Evolutionary conservation across 1,284 basidiomycete genomes (phyloP).

Genomic region (Apiotrichum mycotoxinovorans): DNA sequence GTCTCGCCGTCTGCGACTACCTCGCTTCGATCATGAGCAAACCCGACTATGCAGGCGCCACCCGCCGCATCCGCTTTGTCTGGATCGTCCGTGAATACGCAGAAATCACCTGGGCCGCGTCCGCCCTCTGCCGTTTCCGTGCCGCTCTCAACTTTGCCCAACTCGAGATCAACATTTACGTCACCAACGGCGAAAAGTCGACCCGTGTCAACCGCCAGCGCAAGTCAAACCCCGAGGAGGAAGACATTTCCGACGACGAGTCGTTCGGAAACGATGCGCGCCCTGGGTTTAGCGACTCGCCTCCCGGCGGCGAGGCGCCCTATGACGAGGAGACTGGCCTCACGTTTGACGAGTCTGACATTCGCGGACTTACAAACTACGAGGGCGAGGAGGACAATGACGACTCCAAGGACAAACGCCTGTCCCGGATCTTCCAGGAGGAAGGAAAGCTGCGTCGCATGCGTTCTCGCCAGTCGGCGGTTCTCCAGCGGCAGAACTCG

Average conservation of each 20-base stretch:
- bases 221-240: neutral
- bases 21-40: conserved; percentile 59
- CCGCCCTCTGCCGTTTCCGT: conserved; percentile 64
- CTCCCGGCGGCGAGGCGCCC: neutral
- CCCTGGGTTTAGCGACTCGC: neutral
- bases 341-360: conserved; percentile 2
- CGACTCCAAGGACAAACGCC: conserved; percentile 62
- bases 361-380: conserved; percentile 70
- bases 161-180: conserved; percentile 74
- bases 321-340: neutral
- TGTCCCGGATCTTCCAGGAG: conserved; percentile 61
- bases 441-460: conserved; percentile 66
- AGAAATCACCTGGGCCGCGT: conserved; percentile 80
- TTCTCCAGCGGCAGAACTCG: conserved; percentile 9
- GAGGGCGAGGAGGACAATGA: conserved; percentile 73
- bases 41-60: conserved; percentile 48
- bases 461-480: conserved; percentile 47
- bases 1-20: conserved; percentile 68
- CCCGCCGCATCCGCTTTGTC: conserved; percentile 67
- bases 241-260: neutral
- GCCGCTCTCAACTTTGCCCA: conserved; percentile 59
- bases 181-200: conserved; percentile 56
- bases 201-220: neutral
- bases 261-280: neutral
- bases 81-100: conserved; percentile 79